A percentile compares a stretch with the other conserved stretches of the same genome.
Conservation (phyloP, 2,329 filamentous ascomycete species). For the Chrysoporthe austroafricana region DNA sequence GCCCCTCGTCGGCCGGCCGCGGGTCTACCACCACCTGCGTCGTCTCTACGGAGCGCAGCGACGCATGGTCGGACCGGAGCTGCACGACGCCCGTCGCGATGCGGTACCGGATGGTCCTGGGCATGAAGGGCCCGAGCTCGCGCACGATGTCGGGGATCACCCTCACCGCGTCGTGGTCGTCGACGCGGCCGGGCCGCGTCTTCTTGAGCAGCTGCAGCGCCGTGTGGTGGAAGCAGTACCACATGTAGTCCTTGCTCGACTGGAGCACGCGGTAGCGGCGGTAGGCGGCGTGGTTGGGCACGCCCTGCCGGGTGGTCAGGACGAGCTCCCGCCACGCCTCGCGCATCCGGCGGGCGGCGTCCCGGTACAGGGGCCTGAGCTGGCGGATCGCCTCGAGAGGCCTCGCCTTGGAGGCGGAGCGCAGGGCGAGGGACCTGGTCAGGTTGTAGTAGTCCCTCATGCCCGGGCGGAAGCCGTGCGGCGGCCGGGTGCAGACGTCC, state of each 20-base stretch:
- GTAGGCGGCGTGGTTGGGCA: constrained; percentile 27
- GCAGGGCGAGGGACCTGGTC: constrained; percentile 44
- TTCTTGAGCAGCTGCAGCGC: constrained; percentile 34
- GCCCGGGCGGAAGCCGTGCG: constrained; percentile 59
- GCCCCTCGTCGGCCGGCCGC: not conserved
- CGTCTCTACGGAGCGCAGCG: constrained; percentile 13
- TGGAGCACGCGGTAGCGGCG: constrained; percentile 35
- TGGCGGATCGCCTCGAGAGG: constrained; percentile 37
- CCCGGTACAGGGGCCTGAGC: constrained; percentile 36
- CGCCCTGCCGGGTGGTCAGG: constrained; percentile 33
- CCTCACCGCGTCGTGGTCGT: constrained; percentile 30
- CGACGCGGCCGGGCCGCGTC: constrained; percentile 21
- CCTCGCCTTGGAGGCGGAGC: constrained; percentile 14
- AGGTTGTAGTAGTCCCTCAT: constrained; percentile 58
- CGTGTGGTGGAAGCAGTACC: constrained; percentile 38
- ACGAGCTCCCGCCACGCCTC: constrained; percentile 29
- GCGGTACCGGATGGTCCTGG: constrained; percentile 41
- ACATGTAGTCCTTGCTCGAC: constrained; percentile 37
- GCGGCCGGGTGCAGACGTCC: constrained; percentile 60
- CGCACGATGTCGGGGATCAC: constrained; percentile 48
- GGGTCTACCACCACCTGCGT: not conserved
- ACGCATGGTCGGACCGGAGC: constrained; percentile 24
- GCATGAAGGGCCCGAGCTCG: constrained; percentile 53
- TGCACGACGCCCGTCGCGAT: constrained; percentile 45
- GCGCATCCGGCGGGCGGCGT: constrained; percentile 33